Evolutionary conservation across 2,329 filamentous ascomycete genomes (phyloP).

Genomic region (Fusarium denticulatum): DNA sequence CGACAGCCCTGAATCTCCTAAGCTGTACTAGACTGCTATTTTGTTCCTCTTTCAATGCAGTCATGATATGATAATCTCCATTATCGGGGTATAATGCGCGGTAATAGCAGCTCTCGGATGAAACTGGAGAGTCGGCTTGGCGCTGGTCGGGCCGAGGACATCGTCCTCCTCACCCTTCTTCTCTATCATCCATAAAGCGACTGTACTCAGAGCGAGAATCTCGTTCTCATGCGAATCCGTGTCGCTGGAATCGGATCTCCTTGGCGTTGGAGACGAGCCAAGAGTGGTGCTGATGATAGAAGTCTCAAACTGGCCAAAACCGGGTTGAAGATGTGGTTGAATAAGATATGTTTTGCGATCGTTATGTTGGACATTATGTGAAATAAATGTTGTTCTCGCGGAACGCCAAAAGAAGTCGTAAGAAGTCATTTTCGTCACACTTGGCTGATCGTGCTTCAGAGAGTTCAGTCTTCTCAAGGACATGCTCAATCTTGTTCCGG

Average conservation of each 20-base stretch:
- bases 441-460: conserved; percentile 13
- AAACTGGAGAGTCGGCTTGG: neutral
- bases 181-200: neutral
- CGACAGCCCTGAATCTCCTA: neutral
- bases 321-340: neutral
- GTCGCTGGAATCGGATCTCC: neutral
- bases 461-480: conserved; percentile 6
- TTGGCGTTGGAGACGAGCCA: neutral
- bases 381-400: conserved; percentile 15
- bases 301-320: neutral
- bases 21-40: neutral
- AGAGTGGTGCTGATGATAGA: neutral
- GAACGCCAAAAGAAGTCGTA: conserved; percentile 13
- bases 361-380: neutral
- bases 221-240: neutral
- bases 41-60: neutral
- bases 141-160: neutral
- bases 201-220: neutral
- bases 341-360: neutral
- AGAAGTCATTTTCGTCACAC: conserved; percentile 12
- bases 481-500: conserved; percentile 8
- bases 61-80: neutral
- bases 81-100: neutral
- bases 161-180: neutral
- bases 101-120: neutral